Evolutionary conservation across 257 asterid species (phyloP), one percentile per base, ranked within the genome.

Genomic region (Haberlea rhodopensis): DNA sequence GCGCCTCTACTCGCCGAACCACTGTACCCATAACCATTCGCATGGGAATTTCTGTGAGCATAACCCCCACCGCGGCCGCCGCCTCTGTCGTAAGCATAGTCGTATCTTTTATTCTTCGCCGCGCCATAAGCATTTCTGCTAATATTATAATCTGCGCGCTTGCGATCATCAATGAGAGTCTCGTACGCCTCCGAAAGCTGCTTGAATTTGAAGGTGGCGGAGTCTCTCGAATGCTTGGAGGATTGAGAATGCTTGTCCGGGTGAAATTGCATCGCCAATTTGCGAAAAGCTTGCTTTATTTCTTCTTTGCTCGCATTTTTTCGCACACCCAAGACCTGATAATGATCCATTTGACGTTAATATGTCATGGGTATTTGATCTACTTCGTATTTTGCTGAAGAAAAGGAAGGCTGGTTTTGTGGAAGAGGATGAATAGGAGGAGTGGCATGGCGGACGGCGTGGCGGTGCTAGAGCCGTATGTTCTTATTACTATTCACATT

Each of bases 181-280:
- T 85, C 97, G 75, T 90, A 90, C 20, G 97, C 97, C 75, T 82
- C 91, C n/a, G 97, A 84, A 3, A 90, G 70, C 79, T 76, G 88
- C 82, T 84, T 90, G 87, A 90, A 90, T 75, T 81, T 83, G 2
- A 20, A 53, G 27, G 89, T 84, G 71, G 95, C 87, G 24, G 84
- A 71, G 29, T 84, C 87, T 57, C 68, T 71, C 1, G 72, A 61
- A 11, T 66, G 79, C 26, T 81, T 67, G 51, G 97, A 73, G 1
- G 97, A 90, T 21, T 82, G 85, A 8, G 86, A 82, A 74, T 90
- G 96, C 54, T 88, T 90, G 73, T 90, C 97, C 1, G 97, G 97
- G 67, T 90, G 97, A 23, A 84, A 90, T 75, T 90, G 84, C 88
- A 90, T 80, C 20, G 96, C 96, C 62, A 88, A 67, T 56, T 78